Evolutionary conservation across 2,329 filamentous ascomycete genomes (phyloP).

Genomic region (Talaromyces amestolkiae): DNA sequence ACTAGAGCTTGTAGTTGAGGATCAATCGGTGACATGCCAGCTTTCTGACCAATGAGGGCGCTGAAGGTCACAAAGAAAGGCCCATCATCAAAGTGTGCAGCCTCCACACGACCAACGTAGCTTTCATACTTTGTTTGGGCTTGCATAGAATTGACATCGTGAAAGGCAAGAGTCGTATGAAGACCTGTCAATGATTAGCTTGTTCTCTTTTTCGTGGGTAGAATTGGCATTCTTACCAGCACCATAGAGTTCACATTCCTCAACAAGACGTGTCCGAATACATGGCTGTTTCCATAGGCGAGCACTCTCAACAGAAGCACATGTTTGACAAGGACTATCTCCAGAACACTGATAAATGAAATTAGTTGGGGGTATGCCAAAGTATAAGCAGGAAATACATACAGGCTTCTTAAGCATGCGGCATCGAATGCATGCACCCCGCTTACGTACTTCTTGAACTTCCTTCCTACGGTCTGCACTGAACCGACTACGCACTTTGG

Average conservation of each 20-base stretch:
- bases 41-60: slow-evolving; percentile 40
- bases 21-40: slow-evolving; percentile 37
- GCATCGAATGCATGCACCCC: slow-evolving; percentile 61
- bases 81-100: slow-evolving; percentile 55
- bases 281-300: slow-evolving; percentile 61
- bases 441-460: slow-evolving; percentile 59
- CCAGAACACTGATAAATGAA: slow-evolving; percentile 51
- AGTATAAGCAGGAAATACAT: neutral
- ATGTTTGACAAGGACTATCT: slow-evolving; percentile 59
- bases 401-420: slow-evolving; percentile 63
- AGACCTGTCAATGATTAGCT: slow-evolving; percentile 32
- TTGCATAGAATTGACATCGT: slow-evolving; percentile 50
- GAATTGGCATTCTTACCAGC: slow-evolving; percentile 37
- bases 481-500: slow-evolving; percentile 56
- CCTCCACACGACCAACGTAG: slow-evolving; percentile 54
- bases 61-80: slow-evolving; percentile 50
- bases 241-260: slow-evolving; percentile 59
- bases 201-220: neutral
- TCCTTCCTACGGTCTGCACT: slow-evolving; percentile 56
- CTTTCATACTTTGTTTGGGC: slow-evolving; percentile 49
- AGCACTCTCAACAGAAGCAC: slow-evolving; percentile 58
- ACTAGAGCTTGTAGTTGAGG: slow-evolving; percentile 42
- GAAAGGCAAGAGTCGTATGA: slow-evolving; percentile 53
- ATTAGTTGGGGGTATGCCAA: slow-evolving; percentile 5
- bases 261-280: slow-evolving; percentile 56